Base-by-base conservation (phyloP, 1,284 basidiomycete genomes). In the Austroboletus olivaceoglutinosus region DNA sequence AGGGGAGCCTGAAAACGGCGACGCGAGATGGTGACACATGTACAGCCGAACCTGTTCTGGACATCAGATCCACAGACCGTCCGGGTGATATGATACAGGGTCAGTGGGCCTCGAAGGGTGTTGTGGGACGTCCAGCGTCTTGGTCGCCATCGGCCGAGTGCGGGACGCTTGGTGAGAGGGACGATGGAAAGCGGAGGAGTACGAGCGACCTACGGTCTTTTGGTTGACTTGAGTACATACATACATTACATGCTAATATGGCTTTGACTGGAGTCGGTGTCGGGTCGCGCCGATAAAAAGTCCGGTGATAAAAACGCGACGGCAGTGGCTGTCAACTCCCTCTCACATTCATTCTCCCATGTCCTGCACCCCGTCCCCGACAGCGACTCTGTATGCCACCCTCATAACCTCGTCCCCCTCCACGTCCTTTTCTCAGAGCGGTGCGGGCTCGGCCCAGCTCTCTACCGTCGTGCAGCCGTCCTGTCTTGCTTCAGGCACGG, bases 331-430 rank as follows among this genome's bases (percentile, higher is more conserved):
- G 21, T 45, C 33, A 27, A 5, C 34, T 45, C n/a, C 9, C 43
- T 36, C 34, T 47, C 30, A 21, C 42, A 41, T 50, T 56, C 34
- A 21, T 45, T 50, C 37, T 38, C 31, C 23, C 48, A 67, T 63
- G 66, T 36, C 65, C 23, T 77, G 76, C 49, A 56, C 53, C 39
- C 57, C 71, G 13, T 55, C 58, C 13, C 67, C 73, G 15, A 76
- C 71, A 25, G 65, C 64, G 46, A 76, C 75, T 12, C 54, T 64
- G 45, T 75, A 71, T 56, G 53, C 57, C 40, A 73, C 69, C 1
- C 43, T 71, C 54, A 70, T 68, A 3, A 61, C 71, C 7, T 63
- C 59, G 22, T 60, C 53, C 18, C 51, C 67, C 3, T 67, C 71
- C 16, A 76, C 73, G 9, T 71, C 71, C 11, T 65, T 60, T 48